Evolutionary conservation across 2,329 filamentous ascomycete species (phyloP).

Genomic region (Triangularia verruculosa): DNA sequence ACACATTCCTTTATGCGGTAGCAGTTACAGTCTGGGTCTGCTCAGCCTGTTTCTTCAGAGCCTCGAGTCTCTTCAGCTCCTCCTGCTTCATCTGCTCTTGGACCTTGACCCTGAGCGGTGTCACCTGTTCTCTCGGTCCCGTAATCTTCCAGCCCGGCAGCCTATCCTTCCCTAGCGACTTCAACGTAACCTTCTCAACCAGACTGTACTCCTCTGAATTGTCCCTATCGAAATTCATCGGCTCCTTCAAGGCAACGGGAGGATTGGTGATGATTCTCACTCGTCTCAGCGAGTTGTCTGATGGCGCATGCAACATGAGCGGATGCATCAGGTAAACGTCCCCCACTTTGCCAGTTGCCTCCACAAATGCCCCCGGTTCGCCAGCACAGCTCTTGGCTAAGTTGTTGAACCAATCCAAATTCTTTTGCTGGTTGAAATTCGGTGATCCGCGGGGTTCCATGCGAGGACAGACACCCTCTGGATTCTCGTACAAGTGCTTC

Average conservation of each 20-base stretch:
- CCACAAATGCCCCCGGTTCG: conserved; percentile 42
- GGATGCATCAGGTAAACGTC: conserved; percentile 60
- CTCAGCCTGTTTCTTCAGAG: conserved; percentile 22
- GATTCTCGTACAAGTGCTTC: conserved; percentile 56
- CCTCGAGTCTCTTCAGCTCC: conserved; percentile 46
- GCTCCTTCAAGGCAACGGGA: conserved; percentile 49
- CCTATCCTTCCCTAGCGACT: conserved; percentile 44
- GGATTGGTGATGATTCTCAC: conserved; percentile 56
- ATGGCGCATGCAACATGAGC: conserved; percentile 57
- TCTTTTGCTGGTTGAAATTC: conserved; percentile 42
- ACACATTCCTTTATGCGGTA: conserved; percentile 13
- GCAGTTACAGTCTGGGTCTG: conserved; percentile 15
- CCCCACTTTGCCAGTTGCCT: conserved; percentile 52
- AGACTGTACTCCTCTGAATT: conserved; percentile 47
- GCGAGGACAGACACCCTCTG: conserved; percentile 62
- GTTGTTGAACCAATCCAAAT: conserved; percentile 45
- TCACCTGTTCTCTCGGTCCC: conserved; percentile 45
- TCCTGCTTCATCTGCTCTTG: conserved; percentile 50
- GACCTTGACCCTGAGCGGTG: conserved; percentile 47
- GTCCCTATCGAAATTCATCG: conserved; percentile 50
- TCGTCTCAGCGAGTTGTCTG: conserved; percentile 41
- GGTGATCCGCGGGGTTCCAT: conserved; percentile 57
- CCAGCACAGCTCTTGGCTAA: conserved; percentile 38
- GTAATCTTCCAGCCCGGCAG: conserved; percentile 53
- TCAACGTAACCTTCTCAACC: conserved; percentile 55